These are phyloP conservation scores for Candida hungchunana DNA, from an alignment of 805 yeast species.

Conservation along the genomic window DNA sequence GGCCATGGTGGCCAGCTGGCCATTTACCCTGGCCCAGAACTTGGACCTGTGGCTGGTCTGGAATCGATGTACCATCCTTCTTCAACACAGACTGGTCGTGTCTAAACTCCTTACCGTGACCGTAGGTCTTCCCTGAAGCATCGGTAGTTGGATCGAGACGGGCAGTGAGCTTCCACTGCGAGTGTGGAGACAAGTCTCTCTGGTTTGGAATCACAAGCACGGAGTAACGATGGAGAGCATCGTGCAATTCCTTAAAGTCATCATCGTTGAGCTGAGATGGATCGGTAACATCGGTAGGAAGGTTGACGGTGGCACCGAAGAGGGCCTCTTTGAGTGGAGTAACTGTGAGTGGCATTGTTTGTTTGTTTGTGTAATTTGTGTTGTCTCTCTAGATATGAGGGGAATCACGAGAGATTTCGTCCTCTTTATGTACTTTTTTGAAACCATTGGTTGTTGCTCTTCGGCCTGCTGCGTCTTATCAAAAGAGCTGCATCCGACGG, in stretches of 20 bases:
- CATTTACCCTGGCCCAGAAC: constrained; percentile 80
- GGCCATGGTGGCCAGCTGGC: constrained; percentile 51
- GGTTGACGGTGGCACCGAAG: constrained; percentile 63
- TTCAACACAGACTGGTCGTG: constrained; percentile 63
- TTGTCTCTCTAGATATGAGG: too few relatives aligned
- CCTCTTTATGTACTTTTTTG: too few relatives aligned
- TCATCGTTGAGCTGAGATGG: constrained; percentile 62
- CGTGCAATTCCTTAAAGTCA: constrained; percentile 58
- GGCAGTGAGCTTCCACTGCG: constrained; percentile 73
- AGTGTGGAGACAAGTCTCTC: constrained; percentile 60
- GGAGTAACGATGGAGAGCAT: constrained; percentile 62
- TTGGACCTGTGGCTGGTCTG: constrained; percentile 84
- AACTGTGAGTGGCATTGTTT: constrained; percentile 13
- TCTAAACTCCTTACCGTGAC: constrained; percentile 78
- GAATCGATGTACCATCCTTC: constrained; percentile 78
- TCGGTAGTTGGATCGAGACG: constrained; percentile 69
- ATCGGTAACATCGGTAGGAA: constrained; percentile 61
- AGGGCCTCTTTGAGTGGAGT: constrained; percentile 32
- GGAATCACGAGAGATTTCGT: too few relatives aligned
- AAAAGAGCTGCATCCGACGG: too few relatives aligned
- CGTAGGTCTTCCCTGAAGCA: constrained; percentile 56
- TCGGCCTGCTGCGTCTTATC: too few relatives aligned
- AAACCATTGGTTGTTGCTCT: too few relatives aligned
- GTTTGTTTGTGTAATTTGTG: neutral
- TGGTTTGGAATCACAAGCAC: constrained; percentile 76